Conservation (phyloP, 768 basidiomycete genomes). For the Pisolithus marmoratus region DNA sequence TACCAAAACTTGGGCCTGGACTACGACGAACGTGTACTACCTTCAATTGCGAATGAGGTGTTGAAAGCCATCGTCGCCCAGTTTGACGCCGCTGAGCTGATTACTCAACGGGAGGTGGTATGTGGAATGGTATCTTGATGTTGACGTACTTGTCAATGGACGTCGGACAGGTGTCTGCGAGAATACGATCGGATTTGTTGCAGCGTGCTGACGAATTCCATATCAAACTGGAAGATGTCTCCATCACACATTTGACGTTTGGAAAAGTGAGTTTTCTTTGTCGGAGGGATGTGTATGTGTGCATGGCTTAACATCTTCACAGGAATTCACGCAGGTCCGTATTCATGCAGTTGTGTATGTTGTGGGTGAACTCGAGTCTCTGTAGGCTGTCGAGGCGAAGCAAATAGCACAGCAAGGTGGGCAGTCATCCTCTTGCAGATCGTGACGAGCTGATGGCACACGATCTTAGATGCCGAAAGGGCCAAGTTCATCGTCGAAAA, state of each 20-base stretch:
- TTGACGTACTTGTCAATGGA: neutral
- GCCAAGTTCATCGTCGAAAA: constrained; percentile 99
- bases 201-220: constrained; percentile 95
- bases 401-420: constrained; percentile 98
- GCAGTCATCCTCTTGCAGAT: constrained; percentile 7
- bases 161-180: constrained; percentile 67
- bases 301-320: constrained; percentile 6
- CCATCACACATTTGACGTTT: constrained; percentile 87
- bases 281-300: neutral
- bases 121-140: constrained; percentile 22
- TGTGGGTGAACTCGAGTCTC: neutral
- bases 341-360: neutral
- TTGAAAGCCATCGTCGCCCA: constrained; percentile 97
- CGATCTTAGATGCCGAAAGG: constrained; percentile 80
- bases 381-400: constrained; percentile 94
- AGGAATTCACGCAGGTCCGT: constrained; percentile 80
- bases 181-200: constrained; percentile 88
- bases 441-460: neutral
- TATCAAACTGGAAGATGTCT: constrained; percentile 93
- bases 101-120: constrained; percentile 97
- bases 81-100: constrained; percentile 94
- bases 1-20: constrained; percentile 94
- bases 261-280: constrained; percentile 53
- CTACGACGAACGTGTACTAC: constrained; percentile 96
- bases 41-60: constrained; percentile 97